Evolutionary conservation across 1,284 basidiomycete species (phyloP), one percentile per base, ranked within the genome.

Genomic region (Ceratobasidium theobromae): DNA sequence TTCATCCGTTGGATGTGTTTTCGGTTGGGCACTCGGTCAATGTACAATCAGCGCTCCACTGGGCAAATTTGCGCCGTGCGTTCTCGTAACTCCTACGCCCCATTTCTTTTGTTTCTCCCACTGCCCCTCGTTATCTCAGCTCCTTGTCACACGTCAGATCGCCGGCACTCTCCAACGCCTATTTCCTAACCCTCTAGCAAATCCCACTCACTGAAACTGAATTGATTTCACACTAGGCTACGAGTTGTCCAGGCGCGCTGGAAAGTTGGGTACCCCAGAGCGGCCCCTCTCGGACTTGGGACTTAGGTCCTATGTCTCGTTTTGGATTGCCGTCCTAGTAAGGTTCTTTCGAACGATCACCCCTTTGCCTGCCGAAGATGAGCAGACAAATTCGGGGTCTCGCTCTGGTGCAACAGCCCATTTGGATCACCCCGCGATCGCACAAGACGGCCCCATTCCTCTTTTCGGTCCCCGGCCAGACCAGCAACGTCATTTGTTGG

Each of bases 231-330:
- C 55, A 45, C 6, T 65, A 93, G 93, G 93, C 75, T 98, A 99
- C 75, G 93, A 95, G 73, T 80, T 98, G 4, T 97, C 93, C 3
- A 83, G 88, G 49, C 83, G 84, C 48, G 81, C 82, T n/a, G 84
- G 86, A 1, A 88, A 87, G 70, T 80, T 91, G 1, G 96, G 96
- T 5, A 96, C 95, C 2, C 96, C 97, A 0, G 96, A 99, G 78
- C 86, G 96, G 4, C 96, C 96, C 0, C 79, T 99, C 0, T 98
- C 95, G 0, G 94, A 95, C 70, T 84, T 98, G 11, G 96, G 97
- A 2, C 80, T 95, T 14, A 85, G 91, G 67, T 92, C 93, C 66
- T 99, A 98, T 77, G 83, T 95, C 33, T 86, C 93, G 3, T 97
- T 89, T 75, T 99, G 97, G 96, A 85, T 90, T 0, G 84, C 91